phyloP scores from a whole-genome alignment of 345 rosid species.

The Boechera stricta region DNA sequence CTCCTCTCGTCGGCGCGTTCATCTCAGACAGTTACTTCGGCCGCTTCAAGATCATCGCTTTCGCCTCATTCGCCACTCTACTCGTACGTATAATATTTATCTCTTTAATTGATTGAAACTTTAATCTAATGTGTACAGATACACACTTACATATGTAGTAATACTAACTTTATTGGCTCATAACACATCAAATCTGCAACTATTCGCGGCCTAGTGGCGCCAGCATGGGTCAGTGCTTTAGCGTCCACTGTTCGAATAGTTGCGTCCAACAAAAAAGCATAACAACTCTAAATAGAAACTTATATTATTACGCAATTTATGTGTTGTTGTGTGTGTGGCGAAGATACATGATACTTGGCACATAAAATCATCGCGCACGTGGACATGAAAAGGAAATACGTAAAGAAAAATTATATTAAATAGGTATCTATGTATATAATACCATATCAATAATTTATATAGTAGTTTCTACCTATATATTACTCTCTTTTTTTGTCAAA shows the following conservation, averaged over 20 bases:
- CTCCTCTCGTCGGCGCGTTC: slow-evolving; percentile 74
- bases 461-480: not conserved
- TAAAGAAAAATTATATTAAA: slow-evolving; percentile 5
- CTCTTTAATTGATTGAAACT: not conserved
- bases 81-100: slow-evolving; percentile 49
- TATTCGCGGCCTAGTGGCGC: not conserved
- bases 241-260: not conserved
- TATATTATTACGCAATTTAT: not conserved
- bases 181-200: not conserved
- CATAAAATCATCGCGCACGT: slow-evolving; percentile 27
- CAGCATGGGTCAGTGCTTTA: not conserved
- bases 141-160: slow-evolving; percentile 6
- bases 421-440: not conserved
- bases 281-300: slow-evolving; percentile 16
- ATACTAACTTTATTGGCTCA: not conserved
- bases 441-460: not conserved
- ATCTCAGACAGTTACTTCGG: slow-evolving; percentile 61
- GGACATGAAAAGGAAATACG: slow-evolving; percentile 15
- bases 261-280: not conserved
- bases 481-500: not conserved
- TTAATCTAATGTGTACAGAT: slow-evolving; percentile 1
- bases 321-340: slow-evolving; percentile 30
- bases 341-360: slow-evolving; percentile 36
- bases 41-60: slow-evolving; percentile 63
- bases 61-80: slow-evolving; percentile 58